Evolutionary conservation across 2,329 filamentous ascomycete genomes (phyloP).

Genomic region (Colletotrichum destructivum): DNA sequence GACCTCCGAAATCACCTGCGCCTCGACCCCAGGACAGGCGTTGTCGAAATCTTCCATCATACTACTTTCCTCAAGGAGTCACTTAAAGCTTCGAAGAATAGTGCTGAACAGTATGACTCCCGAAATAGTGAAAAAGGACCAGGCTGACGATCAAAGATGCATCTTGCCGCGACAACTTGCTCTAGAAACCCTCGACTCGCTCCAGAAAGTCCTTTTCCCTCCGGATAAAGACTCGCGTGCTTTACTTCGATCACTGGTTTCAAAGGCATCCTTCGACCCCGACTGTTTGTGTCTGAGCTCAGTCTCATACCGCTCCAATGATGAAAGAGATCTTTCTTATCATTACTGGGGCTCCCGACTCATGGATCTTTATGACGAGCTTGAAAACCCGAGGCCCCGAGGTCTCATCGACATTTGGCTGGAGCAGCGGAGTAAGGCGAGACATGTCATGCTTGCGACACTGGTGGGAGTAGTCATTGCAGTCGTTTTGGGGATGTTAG

Average conservation of each 20-base stretch:
- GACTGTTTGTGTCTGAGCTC: background rate
- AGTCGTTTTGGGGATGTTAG: conserved; percentile 1
- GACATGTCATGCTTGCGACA: conserved; percentile 6
- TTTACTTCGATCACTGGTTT: background rate
- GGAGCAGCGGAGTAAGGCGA: background rate
- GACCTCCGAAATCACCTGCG: conserved; percentile 6
- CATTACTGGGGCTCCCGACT: background rate
- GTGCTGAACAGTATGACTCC: background rate
- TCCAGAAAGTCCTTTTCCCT: background rate
- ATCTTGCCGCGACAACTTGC: conserved; percentile 1
- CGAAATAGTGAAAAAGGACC: too few species aligned
- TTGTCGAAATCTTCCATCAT: background rate
- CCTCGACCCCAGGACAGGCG: background rate
- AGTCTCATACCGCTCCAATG: background rate
- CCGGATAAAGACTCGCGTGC: background rate
- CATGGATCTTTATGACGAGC: conserved; percentile 5
- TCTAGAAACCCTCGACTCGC: background rate
- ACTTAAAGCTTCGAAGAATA: background rate
- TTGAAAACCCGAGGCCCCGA: conserved; percentile 1
- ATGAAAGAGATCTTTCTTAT: background rate
- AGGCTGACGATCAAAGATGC: background rate
- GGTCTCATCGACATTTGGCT: background rate
- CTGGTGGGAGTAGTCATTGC: background rate
- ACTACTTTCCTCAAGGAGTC: background rate
- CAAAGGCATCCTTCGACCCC: conserved; percentile 8